Evolutionary conservation across 2,329 filamentous ascomycete species (phyloP).

Genomic region (Epichloe hybrida): DNA sequence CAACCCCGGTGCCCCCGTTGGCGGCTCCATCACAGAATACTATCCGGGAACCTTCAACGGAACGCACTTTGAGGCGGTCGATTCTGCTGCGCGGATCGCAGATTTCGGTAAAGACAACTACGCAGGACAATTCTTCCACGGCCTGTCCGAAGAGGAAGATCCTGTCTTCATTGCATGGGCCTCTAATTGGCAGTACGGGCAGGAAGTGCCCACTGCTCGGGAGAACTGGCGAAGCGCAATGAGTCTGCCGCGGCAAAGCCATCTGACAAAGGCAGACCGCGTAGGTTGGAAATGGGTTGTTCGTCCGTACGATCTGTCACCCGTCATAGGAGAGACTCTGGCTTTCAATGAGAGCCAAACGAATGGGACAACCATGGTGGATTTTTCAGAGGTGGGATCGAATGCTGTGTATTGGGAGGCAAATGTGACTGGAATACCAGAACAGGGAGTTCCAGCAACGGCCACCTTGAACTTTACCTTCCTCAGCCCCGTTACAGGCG

Average conservation of each 20-base stretch:
- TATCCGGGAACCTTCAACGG: constrained; percentile 49
- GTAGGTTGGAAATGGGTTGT: constrained; percentile 38
- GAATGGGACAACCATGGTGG: constrained; percentile 33
- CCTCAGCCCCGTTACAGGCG: constrained; percentile 12
- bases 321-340: constrained; percentile 32
- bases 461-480: constrained; percentile 18
- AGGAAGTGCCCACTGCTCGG: constrained; percentile 15
- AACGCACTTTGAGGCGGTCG: constrained; percentile 38
- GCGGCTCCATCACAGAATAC: constrained; percentile 42
- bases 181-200: constrained; percentile 22
- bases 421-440: constrained; percentile 30
- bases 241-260: constrained; percentile 31
- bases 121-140: constrained; percentile 22
- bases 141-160: constrained; percentile 9
- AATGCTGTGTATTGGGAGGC: constrained; percentile 41
- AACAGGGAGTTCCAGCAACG: constrained; percentile 6
- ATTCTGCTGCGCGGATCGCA: constrained; percentile 14
- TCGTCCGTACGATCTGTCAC: constrained; percentile 32
- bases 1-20: constrained; percentile 43
- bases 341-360: constrained; percentile 28
- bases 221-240: constrained; percentile 21
- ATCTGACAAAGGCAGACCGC: constrained; percentile 35
- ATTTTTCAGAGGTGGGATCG: constrained; percentile 36
- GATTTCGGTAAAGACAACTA: constrained; percentile 26
- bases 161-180: constrained; percentile 23